Conservation (phyloP, 177 flowering plant genomes). For the Vitis hybrid region DNA sequence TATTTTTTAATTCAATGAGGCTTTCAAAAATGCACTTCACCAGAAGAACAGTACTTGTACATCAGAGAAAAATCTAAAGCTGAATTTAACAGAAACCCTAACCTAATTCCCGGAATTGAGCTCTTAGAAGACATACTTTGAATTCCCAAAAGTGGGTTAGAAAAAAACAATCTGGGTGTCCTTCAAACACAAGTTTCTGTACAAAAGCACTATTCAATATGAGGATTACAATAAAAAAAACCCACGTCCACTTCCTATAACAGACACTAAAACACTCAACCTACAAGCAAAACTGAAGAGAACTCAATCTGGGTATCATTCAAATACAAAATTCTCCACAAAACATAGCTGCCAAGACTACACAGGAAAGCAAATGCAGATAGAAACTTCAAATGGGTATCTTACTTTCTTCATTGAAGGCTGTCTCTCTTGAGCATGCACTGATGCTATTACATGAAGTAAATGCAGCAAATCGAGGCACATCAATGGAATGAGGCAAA, state of each 20-base stretch:
- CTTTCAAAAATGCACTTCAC: background rate
- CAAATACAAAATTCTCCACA: background rate
- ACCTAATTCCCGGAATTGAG: background rate
- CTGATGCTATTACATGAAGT: slow-evolving; percentile 14
- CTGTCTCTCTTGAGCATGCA: slow-evolving; percentile 25
- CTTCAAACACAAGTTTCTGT: background rate
- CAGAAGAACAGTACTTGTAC: background rate
- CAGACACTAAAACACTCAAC: background rate
- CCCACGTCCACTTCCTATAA: background rate
- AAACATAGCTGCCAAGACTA: background rate
- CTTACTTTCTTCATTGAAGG: slow-evolving; percentile 34
- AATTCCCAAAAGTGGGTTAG: background rate
- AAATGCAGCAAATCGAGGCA: slow-evolving; percentile 12
- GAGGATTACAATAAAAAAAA: background rate
- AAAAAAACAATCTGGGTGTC: background rate
- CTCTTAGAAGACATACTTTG: background rate
- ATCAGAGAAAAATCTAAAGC: background rate
- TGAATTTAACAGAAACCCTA: background rate
- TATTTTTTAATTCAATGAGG: no score
- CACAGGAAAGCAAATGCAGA: background rate
- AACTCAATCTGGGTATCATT: background rate
- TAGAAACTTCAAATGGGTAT: background rate
- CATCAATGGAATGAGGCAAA: slow-evolving; percentile 17
- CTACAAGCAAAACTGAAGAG: background rate
- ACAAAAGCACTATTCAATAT: no score